Evolutionary conservation across 495 filamentous ascomycete species (phyloP).

Genomic region (Talaromyces liani): DNA sequence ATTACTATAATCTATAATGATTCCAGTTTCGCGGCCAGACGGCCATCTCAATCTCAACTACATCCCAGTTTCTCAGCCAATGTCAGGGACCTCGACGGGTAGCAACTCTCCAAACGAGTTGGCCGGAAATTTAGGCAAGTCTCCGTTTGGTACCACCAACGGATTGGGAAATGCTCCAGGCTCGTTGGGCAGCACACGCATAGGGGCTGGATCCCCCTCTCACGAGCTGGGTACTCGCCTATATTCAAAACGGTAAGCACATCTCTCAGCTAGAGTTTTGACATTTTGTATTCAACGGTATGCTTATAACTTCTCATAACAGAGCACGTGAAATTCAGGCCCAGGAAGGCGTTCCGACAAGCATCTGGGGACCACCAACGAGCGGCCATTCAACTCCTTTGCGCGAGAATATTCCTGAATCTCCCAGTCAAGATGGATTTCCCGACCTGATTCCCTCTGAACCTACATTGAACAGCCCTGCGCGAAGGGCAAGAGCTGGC

Average conservation of each 20-base stretch:
- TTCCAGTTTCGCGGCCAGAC: constrained; percentile 61
- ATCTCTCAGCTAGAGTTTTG: neutral
- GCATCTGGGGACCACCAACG: constrained; percentile 91
- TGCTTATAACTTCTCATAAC: constrained; percentile 9
- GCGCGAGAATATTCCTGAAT: constrained; percentile 95
- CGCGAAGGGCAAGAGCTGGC: constrained; percentile 77
- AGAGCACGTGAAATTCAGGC: constrained; percentile 96
- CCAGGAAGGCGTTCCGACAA: constrained; percentile 82
- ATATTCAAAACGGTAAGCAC: constrained; percentile 83
- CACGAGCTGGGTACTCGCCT: constrained; percentile 76
- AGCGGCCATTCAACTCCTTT: constrained; percentile 93
- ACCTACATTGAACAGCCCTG: constrained; percentile 48
- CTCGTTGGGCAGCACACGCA: constrained; percentile 66
- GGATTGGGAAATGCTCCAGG: constrained; percentile 56
- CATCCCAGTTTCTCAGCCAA: constrained; percentile 65
- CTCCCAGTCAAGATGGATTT: constrained; percentile 88
- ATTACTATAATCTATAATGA: constrained; percentile 66
- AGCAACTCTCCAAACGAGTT: constrained; percentile 83
- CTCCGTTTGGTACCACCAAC: constrained; percentile 65
- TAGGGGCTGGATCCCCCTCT: constrained; percentile 94
- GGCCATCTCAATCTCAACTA: constrained; percentile 71
- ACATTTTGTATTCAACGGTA: neutral
- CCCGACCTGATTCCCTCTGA: constrained; percentile 73
- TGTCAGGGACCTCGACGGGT: constrained; percentile 79
- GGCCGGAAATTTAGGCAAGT: constrained; percentile 57